Evolutionary conservation across 495 filamentous ascomycete species (phyloP), one percentile per base, ranked within the genome.

Genomic region (Cercophora scortea): DNA sequence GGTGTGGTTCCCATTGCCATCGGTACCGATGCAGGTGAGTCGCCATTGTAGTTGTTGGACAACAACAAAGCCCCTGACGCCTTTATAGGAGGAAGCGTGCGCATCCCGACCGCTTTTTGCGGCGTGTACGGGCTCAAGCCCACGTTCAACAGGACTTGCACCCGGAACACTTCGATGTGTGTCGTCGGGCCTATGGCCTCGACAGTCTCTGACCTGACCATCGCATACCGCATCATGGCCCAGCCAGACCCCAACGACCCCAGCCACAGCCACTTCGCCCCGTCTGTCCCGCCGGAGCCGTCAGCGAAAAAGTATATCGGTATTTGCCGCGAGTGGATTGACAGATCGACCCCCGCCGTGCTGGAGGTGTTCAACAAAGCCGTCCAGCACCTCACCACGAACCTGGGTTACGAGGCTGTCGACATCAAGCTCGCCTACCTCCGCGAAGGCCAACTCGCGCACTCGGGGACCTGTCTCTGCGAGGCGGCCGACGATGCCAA

Each of bases 101-200:
- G 92, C 9, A 81, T 95, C 47, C 92, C 92, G 0, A 71, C 87
- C 1, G 79, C 82, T 19, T 95, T 87, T 69, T 94, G 89, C 63
- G 92, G 92, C 35, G 70, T 89, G 15, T 96, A 86, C 71, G 92
- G 92, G 12, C 79, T 97, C 35, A 96, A 97, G 63, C 80, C 90
- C 1, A 85, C 81, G 5, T 85, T 95, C 57, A 79, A 84, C 58
- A 82, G 92, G n/a, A 73, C 89, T 12, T 38, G 40, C 36, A 66
- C 74, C 10, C 78, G 77, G 54, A 84, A 79, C 19, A 76, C 79
- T 4, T 81, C 79, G 15, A 79, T 86, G 11, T 82, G 76, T 51
- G 87, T 92, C 3, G 61, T 78, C 25, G 92, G 91, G 0, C 92
- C 92, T 12, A 77, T 96, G 59, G 84, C 88, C 1, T 68, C 80